These are phyloP conservation scores for Sugiyamaella novakii DNA, from an alignment of 1,139 yeast genomes.

Conservation along the genomic window DNA sequence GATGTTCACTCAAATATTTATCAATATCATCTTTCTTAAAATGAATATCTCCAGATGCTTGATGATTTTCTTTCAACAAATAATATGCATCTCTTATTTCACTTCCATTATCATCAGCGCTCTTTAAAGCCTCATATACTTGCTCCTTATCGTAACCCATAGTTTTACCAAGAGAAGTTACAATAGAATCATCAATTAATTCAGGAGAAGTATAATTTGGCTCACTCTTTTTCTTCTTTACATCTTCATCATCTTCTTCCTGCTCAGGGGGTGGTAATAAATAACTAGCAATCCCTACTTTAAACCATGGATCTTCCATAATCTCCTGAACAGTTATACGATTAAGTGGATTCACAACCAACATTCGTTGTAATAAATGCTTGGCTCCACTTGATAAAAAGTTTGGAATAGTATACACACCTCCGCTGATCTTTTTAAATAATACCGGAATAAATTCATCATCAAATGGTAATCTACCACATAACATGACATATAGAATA, in stretches of 20 bases:
- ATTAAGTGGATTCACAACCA: constrained; percentile 93
- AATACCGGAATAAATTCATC: constrained; percentile 96
- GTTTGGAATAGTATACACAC: constrained; percentile 91
- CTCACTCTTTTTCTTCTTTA: constrained; percentile 40
- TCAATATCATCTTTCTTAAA: constrained; percentile 40
- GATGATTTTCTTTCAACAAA: constrained; percentile 73
- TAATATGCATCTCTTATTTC: constrained; percentile 93
- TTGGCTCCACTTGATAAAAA: constrained; percentile 88
- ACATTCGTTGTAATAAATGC: constrained; percentile 83
- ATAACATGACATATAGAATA: constrained; percentile 91
- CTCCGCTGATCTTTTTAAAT: constrained; percentile 92
- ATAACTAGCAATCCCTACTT: constrained; percentile 77
- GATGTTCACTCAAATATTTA: constrained; percentile 37
- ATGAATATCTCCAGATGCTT: constrained; percentile 28
- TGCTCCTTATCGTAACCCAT: constrained; percentile 95
- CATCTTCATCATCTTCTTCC: constrained; percentile 35
- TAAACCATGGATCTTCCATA: constrained; percentile 96
- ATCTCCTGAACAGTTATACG: constrained; percentile 94
- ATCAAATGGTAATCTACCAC: constrained; percentile 96
- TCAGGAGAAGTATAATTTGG: constrained; percentile 32
- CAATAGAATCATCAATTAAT: constrained; percentile 73
- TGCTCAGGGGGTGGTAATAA: constrained; percentile 62
- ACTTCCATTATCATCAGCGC: constrained; percentile 48
- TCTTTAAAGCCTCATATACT: constrained; percentile 70
- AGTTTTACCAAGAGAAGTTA: constrained; percentile 74